Evolutionary conservation across 129 eudicot species (phyloP).

Genomic region (Rutidosis leptorrhynchoides): DNA sequence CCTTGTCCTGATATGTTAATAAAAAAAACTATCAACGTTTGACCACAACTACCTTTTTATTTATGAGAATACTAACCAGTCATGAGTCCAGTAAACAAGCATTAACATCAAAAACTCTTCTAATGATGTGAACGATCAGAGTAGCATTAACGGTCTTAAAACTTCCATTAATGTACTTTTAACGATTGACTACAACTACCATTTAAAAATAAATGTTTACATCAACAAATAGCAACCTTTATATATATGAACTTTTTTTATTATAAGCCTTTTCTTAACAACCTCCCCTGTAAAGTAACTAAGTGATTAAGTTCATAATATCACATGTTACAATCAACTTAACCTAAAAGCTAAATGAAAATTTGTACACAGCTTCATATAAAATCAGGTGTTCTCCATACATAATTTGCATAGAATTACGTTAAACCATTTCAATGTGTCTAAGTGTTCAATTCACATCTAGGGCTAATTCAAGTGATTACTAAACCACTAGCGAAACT

Average conservation of each 20-base stretch:
- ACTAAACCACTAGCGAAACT: neutral
- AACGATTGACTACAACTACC: too few relatives aligned
- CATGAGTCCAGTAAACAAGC: too few relatives aligned
- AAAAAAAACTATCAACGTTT: neutral
- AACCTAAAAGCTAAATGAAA: neutral
- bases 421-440: neutral
- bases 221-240: neutral
- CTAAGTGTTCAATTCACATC: neutral
- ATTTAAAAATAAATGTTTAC: too few relatives aligned
- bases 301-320: neutral
- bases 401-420: neutral
- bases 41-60: neutral
- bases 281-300: neutral
- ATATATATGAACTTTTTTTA: too few relatives aligned
- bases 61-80: too few relatives aligned
- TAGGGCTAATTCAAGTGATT: neutral
- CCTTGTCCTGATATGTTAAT: constrained; percentile 51
- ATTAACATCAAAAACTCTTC: too few relatives aligned
- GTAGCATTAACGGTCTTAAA: too few relatives aligned
- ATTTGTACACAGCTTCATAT: neutral
- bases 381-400: neutral
- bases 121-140: too few relatives aligned
- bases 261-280: neutral
- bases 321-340: neutral
- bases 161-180: too few relatives aligned